Conservation (phyloP, 2,329 filamentous ascomycete species). For the Iodosphaeria phyllophila region DNA sequence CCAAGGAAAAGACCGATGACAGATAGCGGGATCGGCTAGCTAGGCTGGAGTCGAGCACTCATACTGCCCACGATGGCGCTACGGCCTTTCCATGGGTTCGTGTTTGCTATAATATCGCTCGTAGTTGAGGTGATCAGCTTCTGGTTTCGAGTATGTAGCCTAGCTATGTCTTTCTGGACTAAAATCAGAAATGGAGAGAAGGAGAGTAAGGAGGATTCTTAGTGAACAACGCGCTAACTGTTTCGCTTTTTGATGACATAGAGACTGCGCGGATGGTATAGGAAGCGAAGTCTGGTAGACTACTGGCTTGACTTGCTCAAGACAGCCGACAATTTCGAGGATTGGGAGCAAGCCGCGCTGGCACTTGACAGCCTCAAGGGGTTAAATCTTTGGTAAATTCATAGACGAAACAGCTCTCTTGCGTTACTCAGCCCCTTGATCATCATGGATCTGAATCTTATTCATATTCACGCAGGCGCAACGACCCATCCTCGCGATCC, state of each 20-base stretch:
- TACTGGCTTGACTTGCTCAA: conserved; percentile 46
- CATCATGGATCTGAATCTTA: neutral
- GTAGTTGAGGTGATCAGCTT: too few species aligned
- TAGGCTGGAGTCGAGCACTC: too few species aligned
- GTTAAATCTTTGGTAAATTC: conserved; percentile 59
- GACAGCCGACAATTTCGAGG: conserved; percentile 54
- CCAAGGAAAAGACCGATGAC: too few species aligned
- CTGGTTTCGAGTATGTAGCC: too few species aligned
- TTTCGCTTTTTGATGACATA: conserved; percentile 14
- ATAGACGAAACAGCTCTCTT: too few species aligned
- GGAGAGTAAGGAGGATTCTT: conserved; percentile 2
- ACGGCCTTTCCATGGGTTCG: too few species aligned
- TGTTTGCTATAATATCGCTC: too few species aligned
- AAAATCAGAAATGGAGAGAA: neutral
- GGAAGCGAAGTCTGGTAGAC: conserved; percentile 41
- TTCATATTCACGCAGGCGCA: conserved; percentile 37
- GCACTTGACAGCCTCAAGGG: conserved; percentile 68
- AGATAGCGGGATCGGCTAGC: too few species aligned
- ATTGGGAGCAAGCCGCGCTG: conserved; percentile 73
- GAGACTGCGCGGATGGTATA: conserved; percentile 52
- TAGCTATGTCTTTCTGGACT: too few species aligned
- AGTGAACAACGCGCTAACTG: conserved; percentile 7
- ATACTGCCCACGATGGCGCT: too few species aligned
- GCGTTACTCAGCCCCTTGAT: neutral
- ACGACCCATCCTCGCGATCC: conserved; percentile 59